These are phyloP conservation scores for Colletotrichum somersetense DNA, from an alignment of 2,329 filamentous ascomycete species.

Conservation along the genomic window DNA sequence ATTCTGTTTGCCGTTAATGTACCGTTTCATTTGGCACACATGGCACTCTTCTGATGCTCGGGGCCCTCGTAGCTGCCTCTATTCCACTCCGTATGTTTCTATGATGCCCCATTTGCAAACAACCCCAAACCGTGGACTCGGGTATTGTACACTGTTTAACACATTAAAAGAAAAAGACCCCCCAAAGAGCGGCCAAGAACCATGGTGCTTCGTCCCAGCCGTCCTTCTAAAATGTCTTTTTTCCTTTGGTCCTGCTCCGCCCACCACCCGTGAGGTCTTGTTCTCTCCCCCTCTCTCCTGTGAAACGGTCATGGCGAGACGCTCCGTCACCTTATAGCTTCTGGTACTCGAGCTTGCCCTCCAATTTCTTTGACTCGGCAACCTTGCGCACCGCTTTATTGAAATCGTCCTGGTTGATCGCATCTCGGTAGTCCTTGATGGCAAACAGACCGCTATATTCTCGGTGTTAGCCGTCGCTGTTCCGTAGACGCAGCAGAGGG, in stretches of 20 bases:
- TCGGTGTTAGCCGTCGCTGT: conserved; percentile 46
- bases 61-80: conserved; percentile 25
- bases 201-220: conserved; percentile 12
- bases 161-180: conserved; percentile 31
- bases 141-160: conserved; percentile 41
- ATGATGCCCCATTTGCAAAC: conserved; percentile 32
- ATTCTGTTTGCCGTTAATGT: too few relatives aligned
- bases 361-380: conserved; percentile 96
- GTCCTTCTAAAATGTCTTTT: conserved; percentile 16
- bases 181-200: conserved; percentile 17
- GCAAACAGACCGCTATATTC: conserved; percentile 86
- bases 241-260: conserved; percentile 2
- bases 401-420: conserved; percentile 98
- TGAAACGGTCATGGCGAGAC: conserved; percentile 12
- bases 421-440: conserved; percentile 97
- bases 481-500: background rate
- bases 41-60: background rate
- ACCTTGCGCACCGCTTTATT: conserved; percentile 99
- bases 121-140: conserved; percentile 40
- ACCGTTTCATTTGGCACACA: too few relatives aligned
- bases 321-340: conserved; percentile 72
- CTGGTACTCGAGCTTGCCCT: conserved; percentile 98
- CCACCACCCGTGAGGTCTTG: background rate
- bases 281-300: background rate
- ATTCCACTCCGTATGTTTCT: conserved; percentile 22